Evolutionary conservation across 1,284 basidiomycete genomes (phyloP), one percentile per base, ranked within the genome.

Genomic region (Sphaerobolus stellatus): DNA sequence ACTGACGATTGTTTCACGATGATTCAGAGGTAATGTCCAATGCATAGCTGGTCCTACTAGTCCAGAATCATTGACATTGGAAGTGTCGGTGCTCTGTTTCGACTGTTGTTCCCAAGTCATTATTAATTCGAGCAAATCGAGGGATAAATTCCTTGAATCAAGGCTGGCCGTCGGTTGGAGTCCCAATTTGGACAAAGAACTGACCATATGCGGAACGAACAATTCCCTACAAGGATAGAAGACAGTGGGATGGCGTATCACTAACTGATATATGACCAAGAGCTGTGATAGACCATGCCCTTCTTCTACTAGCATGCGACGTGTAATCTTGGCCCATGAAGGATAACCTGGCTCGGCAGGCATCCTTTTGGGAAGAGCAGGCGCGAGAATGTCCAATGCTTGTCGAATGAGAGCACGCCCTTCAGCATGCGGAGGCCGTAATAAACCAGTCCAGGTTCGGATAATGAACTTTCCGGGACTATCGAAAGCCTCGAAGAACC

Each of bases 201-300:
- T 91, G 57, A 95, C 91, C 73, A 99, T 94, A 66, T 97, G 92
- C 0, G 94, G 92, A n/a, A 99, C 84, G 69, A 99, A 99, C 30
- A 98, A 77, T 14, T 93, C 90, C 43, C 97, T 88, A 58, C 94
- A 92, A 48, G 92, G 86, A 75, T 92, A 99, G 76, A 99, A 99
- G 5, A 98, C 79, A 54, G 94, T 83, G 1, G 91, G 85, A 61
- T 99, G 94, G 57, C 94, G 90, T 57, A 94, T 88, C 53, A 99
- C 88, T 54, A 99, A 83, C 61, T 94, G 89, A 68, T 98, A 96
- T 50, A 98, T 92, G 57, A 89, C 87, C 59, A 90, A 83, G 48
- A 95, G 84, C 64, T 96, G 92, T 29, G 88, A 82, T 44, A 92
- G 83, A 14, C 82, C 82, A 58, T 86, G 84, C 2, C 90, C 91